A percentile compares a stretch with the other conserved stretches of the same genome.
Evolutionary conservation across 1,139 yeast genomes (phyloP).

Genomic region (Protomyces inouyei): DNA sequence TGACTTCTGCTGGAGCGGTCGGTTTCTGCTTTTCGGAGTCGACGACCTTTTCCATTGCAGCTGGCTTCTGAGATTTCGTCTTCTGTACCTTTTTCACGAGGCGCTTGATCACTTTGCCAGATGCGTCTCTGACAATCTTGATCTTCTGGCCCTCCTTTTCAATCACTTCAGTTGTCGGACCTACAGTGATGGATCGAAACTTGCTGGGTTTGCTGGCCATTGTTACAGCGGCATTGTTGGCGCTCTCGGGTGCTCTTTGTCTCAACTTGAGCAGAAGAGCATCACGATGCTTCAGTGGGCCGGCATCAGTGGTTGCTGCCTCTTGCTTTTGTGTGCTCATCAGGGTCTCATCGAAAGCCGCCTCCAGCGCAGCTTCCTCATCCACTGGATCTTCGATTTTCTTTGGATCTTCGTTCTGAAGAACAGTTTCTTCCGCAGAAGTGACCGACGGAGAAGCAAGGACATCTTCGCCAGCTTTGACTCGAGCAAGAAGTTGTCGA

Average conservation of each 20-base stretch:
- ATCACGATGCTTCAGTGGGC: neutral
- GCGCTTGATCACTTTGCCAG: slow-evolving; percentile 10
- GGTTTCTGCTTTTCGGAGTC: neutral
- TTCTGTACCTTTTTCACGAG: slow-evolving; percentile 13
- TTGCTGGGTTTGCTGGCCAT: neutral
- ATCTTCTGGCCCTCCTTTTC: slow-evolving; percentile 14
- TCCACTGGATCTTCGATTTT: neutral
- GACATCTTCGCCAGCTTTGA: slow-evolving; percentile 25
- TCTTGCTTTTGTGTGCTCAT: neutral
- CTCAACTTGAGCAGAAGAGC: neutral
- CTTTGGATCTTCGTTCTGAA: neutral
- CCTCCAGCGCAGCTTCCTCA: neutral
- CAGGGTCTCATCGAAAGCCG: neutral
- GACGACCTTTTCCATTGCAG: neutral
- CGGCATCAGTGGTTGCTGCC: neutral
- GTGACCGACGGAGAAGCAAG: neutral
- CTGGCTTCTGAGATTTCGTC: neutral
- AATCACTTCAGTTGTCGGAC: slow-evolving; percentile 2
- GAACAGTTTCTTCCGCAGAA: neutral
- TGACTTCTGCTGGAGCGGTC: neutral
- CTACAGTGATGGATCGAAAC: slow-evolving; percentile 4
- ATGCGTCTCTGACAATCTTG: slow-evolving; percentile 7
- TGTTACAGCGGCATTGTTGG: neutral
- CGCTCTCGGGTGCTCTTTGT: neutral
- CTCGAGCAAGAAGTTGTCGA: slow-evolving; percentile 22